Evolutionary conservation across 768 basidiomycete genomes (phyloP).

Genomic region (Pleurotus cornucopiae): DNA sequence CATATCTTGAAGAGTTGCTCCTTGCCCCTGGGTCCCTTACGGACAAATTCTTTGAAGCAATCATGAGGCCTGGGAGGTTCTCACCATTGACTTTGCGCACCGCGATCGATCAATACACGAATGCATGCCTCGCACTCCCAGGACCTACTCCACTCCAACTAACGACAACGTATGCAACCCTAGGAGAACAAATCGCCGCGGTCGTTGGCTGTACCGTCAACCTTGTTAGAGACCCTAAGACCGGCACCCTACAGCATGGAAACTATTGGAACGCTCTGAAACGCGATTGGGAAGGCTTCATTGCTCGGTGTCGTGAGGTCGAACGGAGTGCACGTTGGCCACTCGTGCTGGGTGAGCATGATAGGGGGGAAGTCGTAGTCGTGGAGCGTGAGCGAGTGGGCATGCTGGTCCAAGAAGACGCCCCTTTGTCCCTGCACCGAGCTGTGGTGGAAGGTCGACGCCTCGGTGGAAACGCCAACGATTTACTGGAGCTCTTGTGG

Average conservation of each 20-base stretch:
- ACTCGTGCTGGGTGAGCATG: constrained; percentile 52
- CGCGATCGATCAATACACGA: constrained; percentile 80
- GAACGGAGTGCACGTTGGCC: constrained; percentile 86
- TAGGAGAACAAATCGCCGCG: constrained; percentile 73
- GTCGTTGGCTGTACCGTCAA: constrained; percentile 85
- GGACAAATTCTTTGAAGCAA: constrained; percentile 74
- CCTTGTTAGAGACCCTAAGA: constrained; percentile 68
- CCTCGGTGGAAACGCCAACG: constrained; percentile 45
- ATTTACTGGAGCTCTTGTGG: constrained; percentile 61
- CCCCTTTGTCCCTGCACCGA: constrained; percentile 55
- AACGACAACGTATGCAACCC: constrained; percentile 55
- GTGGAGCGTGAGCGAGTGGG: constrained; percentile 79
- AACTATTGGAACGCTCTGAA: constrained; percentile 84
- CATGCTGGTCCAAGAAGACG: constrained; percentile 58
- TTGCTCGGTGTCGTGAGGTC: constrained; percentile 85
- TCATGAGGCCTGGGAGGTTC: constrained; percentile 87
- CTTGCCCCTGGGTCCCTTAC: constrained; percentile 66
- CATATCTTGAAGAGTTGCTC: constrained; percentile 84
- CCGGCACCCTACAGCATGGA: constrained; percentile 73
- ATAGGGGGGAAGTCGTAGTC: constrained; percentile 46
- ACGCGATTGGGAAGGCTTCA: constrained; percentile 94
- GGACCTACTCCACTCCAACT: constrained; percentile 55
- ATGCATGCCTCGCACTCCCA: constrained; percentile 63
- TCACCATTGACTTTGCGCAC: constrained; percentile 76
- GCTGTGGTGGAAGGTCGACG: constrained; percentile 38